Base-by-base conservation (phyloP, 169 alveolate genomes). In the Plasmodium adleri region DNA sequence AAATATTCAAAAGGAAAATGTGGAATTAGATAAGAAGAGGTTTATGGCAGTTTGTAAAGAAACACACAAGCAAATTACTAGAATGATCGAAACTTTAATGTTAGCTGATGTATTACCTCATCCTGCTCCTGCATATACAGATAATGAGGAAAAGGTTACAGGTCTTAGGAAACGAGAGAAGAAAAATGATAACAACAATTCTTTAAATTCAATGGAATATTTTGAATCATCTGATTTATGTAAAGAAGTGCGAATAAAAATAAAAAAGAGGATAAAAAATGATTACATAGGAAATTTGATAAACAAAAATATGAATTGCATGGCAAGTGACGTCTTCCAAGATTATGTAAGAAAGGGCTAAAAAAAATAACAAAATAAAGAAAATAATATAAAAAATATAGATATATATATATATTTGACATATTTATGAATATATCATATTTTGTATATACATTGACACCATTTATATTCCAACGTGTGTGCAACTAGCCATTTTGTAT, bases 271-370 rank as follows among this genome's bases (percentile, higher is more conserved):
- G 8, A 80, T 80, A 5, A 80, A 80, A 54, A 66, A 70, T 56
- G 80, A 68, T 6, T 80, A 80, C 49, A 80, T 80, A 3, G 83
- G 90, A 1, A 68, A 68, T 26, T 13, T 80, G 26, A 80, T 80
- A 5, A 80, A 80, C 50, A 80, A 80, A 15, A 80, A 80, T 17
- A 66, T 70, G 58, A 80, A 68, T 47, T 80, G 90, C 50, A 80
- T 68, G 90, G 72, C 90, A 2, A 68, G 85, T 45, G 90, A 80
- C 50, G 83, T 80, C 6, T 80, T 80, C 83, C 80, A 68, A 15
- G 90, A 80, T 58, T 80, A 80, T 10, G 90, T 80, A 80, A 24
- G 75, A 7, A 12, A 12, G 26, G 26, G 28, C 2, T 6, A 0
- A 13, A 47, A 24, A 47, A 47, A n/a, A 15, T 9, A 28, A 39